Percentiles rank a stretch among this genome's conserved stretches.
Conservation (phyloP, 495 filamentous ascomycete genomes). For the Hapsidospora chrysogenum region DNA sequence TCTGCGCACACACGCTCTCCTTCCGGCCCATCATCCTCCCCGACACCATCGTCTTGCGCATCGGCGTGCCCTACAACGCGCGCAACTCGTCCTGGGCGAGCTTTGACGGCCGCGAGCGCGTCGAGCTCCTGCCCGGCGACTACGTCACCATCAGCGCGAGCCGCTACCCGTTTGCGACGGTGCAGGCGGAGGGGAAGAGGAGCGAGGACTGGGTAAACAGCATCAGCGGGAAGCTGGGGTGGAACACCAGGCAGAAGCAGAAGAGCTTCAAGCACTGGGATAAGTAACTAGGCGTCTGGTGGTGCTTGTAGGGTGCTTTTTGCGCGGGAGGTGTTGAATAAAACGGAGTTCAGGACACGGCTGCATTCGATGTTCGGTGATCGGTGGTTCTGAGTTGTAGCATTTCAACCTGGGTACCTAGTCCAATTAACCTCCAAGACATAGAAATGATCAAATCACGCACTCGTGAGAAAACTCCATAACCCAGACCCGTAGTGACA, state of each 20-base stretch:
- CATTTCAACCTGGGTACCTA: too few relatives aligned
- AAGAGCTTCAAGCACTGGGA: constrained; percentile 37
- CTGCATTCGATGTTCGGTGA: too few relatives aligned
- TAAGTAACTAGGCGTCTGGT: too few relatives aligned
- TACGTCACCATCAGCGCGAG: constrained; percentile 92
- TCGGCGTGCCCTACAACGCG: constrained; percentile 86
- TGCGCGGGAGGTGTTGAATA: too few relatives aligned
- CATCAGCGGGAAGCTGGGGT: constrained; percentile 77
- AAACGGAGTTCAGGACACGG: too few relatives aligned
- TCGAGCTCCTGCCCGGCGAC: constrained; percentile 79
- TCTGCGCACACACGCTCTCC: constrained; percentile 89
- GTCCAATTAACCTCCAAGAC: too few relatives aligned
- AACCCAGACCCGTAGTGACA: too few relatives aligned
- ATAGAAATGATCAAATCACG: too few relatives aligned
- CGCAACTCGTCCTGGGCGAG: constrained; percentile 85
- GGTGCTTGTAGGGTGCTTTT: too few relatives aligned
- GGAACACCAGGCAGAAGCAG: constrained; percentile 82
- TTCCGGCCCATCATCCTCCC: constrained; percentile 93
- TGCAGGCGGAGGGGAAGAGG: constrained; percentile 54
- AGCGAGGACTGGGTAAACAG: constrained; percentile 89
- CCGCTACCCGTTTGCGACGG: constrained; percentile 82
- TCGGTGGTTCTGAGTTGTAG: too few relatives aligned
- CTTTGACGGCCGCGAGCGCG: constrained; percentile 83
- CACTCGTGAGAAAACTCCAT: too few relatives aligned
- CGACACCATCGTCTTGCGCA: constrained; percentile 80